Evolutionary conservation across 2,329 filamentous ascomycete species (phyloP).

Genomic region (Curvularia eragrostidis): DNA sequence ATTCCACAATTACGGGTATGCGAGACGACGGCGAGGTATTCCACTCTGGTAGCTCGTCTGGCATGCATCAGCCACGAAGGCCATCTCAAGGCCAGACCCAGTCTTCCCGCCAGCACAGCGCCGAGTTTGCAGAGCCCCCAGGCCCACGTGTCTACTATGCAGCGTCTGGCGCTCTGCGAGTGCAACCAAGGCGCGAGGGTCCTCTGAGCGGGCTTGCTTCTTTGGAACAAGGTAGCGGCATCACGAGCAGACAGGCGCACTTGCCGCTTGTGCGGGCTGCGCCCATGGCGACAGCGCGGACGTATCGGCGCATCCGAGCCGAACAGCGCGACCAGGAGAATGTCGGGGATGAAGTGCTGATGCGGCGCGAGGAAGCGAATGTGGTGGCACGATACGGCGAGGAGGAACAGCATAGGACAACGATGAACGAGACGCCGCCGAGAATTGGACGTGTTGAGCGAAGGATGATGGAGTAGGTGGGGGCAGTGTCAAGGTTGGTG

Average conservation of each 20-base stretch:
- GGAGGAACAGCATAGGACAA: conserved; percentile 26
- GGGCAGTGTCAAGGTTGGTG: neutral
- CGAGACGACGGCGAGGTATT: conserved; percentile 10
- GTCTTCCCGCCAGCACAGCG: conserved; percentile 10
- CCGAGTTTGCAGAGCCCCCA: neutral
- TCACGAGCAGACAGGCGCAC: conserved; percentile 19
- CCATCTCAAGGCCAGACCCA: neutral
- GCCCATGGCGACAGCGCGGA: conserved; percentile 10
- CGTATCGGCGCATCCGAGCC: conserved; percentile 23
- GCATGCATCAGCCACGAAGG: neutral
- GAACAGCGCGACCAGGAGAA: conserved; percentile 47
- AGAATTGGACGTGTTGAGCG: conserved; percentile 45
- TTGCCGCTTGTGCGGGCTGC: conserved; percentile 12
- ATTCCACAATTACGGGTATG: neutral
- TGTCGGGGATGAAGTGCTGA: conserved; percentile 31
- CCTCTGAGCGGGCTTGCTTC: conserved; percentile 11
- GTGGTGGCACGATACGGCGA: conserved; percentile 31
- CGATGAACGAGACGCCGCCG: conserved; percentile 49
- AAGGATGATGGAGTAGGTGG: conserved; percentile 11
- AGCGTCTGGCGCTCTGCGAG: conserved; percentile 1
- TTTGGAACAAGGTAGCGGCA: conserved; percentile 21
- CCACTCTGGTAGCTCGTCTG: conserved; percentile 15
- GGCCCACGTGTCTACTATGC: conserved; percentile 6
- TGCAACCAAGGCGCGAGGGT: conserved; percentile 11
- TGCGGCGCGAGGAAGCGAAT: conserved; percentile 36